Evolutionary conservation across 805 yeast genomes (phyloP), one percentile per base, ranked within the genome.

Genomic region (Ogataea degrootiae): DNA sequence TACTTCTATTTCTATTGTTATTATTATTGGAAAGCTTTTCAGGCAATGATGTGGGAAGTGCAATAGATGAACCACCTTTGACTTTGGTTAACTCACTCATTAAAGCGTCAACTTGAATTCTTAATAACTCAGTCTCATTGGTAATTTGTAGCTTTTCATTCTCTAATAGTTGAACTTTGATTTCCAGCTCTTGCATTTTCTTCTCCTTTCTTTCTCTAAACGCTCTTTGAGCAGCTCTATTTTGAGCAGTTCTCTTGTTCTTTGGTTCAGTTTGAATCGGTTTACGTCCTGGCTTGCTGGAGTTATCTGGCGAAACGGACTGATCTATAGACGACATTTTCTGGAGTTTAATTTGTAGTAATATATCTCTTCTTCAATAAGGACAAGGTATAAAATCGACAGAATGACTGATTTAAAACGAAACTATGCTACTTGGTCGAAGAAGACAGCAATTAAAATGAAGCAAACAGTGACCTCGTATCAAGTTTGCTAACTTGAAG

Each of bases 171-270:
- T 74, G 67, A 14, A 92, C 96, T 56, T 87, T 83, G 41, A 81
- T 82, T 63, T 91, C 97, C 51, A 92, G 73, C 54, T 89, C 96
- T 61, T 81, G 79, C 82, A 94, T 78, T 61, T 87, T 88, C 43
- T 75, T 76, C 66, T 92, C 98, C 65, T 92, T 92, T 51, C 98
- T 79, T 68, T 94, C 98, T 48, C 98, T 75, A 68, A 89, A 92
- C 6, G 98, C 98, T 46, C 98, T 75, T 68, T 94, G 99, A n/a
- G 98, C 98, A 3, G 97, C 97, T 59, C 98, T 77, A 66, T 94
- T 92, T 69, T 94, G 98, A 2, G 97, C 97, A 15, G 96, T 89
- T 57, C 99, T 75, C 73, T 88, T 92, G 59, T 81, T 82, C 62
- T 85, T 89, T 56, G 89, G 96, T 17, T 79, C 76, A 8, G 84